Evolutionary conservation across 2,329 filamentous ascomycete species (phyloP), one percentile per base, ranked within the genome.

Genomic region (Emergomyces orientalis): DNA sequence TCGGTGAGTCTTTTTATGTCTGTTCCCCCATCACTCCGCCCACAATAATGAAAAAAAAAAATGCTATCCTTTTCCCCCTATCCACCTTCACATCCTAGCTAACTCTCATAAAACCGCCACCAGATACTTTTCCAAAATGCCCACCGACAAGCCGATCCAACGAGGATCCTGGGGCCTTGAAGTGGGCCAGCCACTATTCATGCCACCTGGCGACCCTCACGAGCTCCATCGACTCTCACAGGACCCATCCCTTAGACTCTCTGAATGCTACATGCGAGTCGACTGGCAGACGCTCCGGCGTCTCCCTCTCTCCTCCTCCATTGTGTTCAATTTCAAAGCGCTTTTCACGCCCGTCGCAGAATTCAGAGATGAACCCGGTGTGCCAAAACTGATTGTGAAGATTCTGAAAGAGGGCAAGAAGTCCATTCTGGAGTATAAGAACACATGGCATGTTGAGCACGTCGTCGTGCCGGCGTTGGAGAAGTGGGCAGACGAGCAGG

Each of bases 271-370:
- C 65, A 78, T 96, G 1, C 84, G 91, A 4, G 90, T 94, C 1
- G 91, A 96, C 73, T 95, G 90, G 89, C 91, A 96, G 75, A 96
- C 91, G 0, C 77, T 96, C 3, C 85, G 91, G 1, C 84, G 91
- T 2, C 77, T 96, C 0, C 90, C 91, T 0, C 78, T 96, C 0
- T 91, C 88, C 0, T 89, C 84, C 0, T 87, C 83, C 0, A 79
- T 96, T 1, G 83, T 91, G 0, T 96, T 96, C 78, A 95, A 94
- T 73, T 96, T 93, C 82, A 95, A 93, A 71, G 90, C 88, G 0
- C 74, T 94, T 0, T 95, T 95, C 74, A 94, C 90, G 0, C 88
- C 88, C 0, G 73, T 96, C 0, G 72, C 80, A 0, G 85, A 88
- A 66, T 86, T 95, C 63, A 78, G 83, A 2, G 80, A 88, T 63